phyloP scores from a whole-genome alignment of 2,329 filamentous ascomycete genomes.

The Fusarium sp. region DNA sequence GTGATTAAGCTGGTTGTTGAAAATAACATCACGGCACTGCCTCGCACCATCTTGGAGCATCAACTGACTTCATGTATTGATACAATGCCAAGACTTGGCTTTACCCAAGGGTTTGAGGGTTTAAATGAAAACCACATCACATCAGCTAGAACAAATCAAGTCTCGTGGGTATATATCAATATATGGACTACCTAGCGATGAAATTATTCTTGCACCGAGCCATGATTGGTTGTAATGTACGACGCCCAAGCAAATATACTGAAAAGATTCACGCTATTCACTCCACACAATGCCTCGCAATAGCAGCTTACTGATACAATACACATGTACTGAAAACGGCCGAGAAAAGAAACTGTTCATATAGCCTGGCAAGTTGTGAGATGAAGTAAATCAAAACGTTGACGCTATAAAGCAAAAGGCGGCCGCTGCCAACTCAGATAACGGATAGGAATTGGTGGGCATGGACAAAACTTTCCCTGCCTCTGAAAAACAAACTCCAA shows the following conservation, averaged over 20 bases:
- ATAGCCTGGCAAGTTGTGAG: background rate
- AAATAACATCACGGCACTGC: background rate
- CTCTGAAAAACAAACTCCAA: background rate
- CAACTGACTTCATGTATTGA: background rate
- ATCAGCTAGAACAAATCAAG: background rate
- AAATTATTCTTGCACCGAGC: background rate
- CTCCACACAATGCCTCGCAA: conserved; percentile 36
- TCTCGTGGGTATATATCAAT: conserved; percentile 15
- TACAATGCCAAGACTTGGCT: background rate
- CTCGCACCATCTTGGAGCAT: background rate
- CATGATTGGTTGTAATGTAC: background rate
- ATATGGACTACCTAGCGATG: background rate
- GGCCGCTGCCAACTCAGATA: background rate
- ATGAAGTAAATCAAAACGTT: conserved; percentile 1
- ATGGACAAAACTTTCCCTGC: background rate
- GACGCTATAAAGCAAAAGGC: conserved; percentile 9
- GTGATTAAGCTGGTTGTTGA: too few relatives aligned
- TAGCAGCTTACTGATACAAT: conserved; percentile 27
- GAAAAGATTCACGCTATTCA: conserved; percentile 22
- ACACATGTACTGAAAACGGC: background rate
- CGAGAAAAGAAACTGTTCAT: background rate
- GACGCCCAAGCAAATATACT: conserved; percentile 13
- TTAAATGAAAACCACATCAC: background rate
- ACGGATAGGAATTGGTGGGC: background rate
- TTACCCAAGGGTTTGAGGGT: background rate